phyloP scores from a whole-genome alignment of 495 filamentous ascomycete genomes.

The Hyaloscypha variabilis region DNA sequence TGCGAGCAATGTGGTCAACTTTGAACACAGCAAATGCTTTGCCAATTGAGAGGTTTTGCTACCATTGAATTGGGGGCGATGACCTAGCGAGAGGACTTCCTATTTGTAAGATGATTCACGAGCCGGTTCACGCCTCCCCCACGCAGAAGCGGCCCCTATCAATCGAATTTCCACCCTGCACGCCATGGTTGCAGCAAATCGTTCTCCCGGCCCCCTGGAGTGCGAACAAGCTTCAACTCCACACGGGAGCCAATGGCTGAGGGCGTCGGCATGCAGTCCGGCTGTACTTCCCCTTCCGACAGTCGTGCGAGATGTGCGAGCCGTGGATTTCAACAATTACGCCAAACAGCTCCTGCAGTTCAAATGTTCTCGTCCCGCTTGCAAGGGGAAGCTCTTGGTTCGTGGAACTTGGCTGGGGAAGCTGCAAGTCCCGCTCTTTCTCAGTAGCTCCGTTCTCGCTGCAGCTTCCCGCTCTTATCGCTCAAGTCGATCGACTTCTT shows the following conservation, averaged over 20 bases:
- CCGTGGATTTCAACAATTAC: background rate
- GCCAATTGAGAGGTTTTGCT: no score
- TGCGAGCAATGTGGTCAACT: no score
- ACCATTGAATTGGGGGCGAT: no score
- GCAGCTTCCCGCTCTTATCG: background rate
- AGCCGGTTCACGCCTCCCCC: background rate
- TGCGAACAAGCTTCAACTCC: background rate
- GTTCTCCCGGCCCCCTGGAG: background rate
- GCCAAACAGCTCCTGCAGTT: background rate
- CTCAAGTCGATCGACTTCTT: background rate
- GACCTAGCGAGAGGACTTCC: background rate
- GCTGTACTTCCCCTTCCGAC: background rate
- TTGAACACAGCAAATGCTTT: no score
- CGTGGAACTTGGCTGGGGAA: background rate
- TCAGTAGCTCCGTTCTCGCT: background rate
- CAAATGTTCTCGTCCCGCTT: background rate
- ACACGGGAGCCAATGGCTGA: background rate
- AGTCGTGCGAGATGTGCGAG: background rate
- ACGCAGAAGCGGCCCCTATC: background rate
- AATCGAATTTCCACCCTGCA: background rate
- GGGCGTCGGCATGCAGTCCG: background rate
- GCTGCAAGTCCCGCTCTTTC: background rate
- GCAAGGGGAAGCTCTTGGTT: background rate
- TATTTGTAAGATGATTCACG: background rate
- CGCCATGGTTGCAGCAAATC: background rate